phyloP scores from a whole-genome alignment of 768 basidiomycete genomes.

The Boletus rubropictus region DNA sequence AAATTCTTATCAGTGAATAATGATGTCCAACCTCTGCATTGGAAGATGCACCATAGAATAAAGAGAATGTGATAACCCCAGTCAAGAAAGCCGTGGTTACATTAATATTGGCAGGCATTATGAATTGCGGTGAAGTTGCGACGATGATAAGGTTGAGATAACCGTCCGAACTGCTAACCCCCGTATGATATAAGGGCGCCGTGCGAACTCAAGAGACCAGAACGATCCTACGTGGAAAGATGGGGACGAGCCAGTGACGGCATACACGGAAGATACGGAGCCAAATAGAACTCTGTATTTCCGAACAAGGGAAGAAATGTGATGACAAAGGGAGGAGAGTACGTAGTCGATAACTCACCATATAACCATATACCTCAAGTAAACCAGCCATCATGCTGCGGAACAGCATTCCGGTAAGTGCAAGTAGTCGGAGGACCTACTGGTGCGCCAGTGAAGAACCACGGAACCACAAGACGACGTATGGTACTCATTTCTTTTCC shows the following conservation, averaged over 20 bases:
- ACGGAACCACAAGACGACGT: neutral
- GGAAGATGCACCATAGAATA: neutral
- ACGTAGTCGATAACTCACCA: neutral
- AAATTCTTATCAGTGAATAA: neutral
- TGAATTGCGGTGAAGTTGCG: neutral
- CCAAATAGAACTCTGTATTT: no score
- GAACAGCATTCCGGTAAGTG: neutral
- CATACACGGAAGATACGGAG: neutral
- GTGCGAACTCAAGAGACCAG: neutral
- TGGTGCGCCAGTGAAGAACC: no score
- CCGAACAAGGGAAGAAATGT: neutral
- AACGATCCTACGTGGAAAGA: neutral
- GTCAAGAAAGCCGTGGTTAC: constrained; percentile 6
- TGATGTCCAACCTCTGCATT: neutral
- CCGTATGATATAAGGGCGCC: neutral
- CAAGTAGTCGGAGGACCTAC: no score
- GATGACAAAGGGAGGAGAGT: neutral
- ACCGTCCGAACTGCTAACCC: neutral
- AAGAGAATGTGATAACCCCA: constrained; percentile 6
- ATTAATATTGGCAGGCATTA: constrained; percentile 1
- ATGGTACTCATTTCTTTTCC: neutral
- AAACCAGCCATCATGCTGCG: neutral
- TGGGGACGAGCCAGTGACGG: neutral
- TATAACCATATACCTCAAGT: neutral
- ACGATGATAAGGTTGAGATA: no score